Base-by-base conservation (phyloP, 495 filamentous ascomycete species). In the Zalerion maritima region DNA sequence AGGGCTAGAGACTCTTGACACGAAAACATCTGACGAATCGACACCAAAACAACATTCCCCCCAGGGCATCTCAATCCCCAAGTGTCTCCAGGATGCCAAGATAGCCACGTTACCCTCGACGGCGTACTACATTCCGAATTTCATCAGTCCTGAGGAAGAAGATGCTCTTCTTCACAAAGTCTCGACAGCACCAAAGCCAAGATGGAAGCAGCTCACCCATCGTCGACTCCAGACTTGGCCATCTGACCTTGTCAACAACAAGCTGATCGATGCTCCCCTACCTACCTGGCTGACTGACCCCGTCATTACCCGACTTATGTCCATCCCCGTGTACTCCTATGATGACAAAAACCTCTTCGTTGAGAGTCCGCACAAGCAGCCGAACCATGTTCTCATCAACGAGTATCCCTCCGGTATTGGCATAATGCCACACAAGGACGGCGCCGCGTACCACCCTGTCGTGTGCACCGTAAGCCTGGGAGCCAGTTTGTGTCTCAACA, bases 401-500 rank as follows among this genome's bases (percentile, higher is more conserved):
- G 85, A 94, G 52, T 97, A 97, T 52, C 54, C 52, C 1, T 73
- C 81, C 0, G 82, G 81, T 1, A 78, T 93, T 39, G 89, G 89
- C 5, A 97, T 96, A 36, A 87, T 94, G 80, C 73, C 86, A 30
- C 89, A 97, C 46, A 86, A 97, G 54, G 89, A 97, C 44, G 89
- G 89, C 1, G 49, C 64, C 1, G 84, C 87, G 1, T 97, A 97
- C 46, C 61, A 78, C 39, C 78, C 80, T 2, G 67, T 91, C 16
- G 87, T 94, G 3, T 86, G 81, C 23, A 96, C 89, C 3, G 75
- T 97, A 27, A 87, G 79, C 50, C 57, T 97, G 12, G 81, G 83
- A 0, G 72, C 71, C 0, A 64, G 67, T 12, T 64, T 87, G 8
- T 81, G 87, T 27, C 58, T 94, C 26, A 78, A 93, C 46, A 49